Conservation (phyloP, 2,329 filamentous ascomycete genomes). For the Exophiala xenobiotica region DNA sequence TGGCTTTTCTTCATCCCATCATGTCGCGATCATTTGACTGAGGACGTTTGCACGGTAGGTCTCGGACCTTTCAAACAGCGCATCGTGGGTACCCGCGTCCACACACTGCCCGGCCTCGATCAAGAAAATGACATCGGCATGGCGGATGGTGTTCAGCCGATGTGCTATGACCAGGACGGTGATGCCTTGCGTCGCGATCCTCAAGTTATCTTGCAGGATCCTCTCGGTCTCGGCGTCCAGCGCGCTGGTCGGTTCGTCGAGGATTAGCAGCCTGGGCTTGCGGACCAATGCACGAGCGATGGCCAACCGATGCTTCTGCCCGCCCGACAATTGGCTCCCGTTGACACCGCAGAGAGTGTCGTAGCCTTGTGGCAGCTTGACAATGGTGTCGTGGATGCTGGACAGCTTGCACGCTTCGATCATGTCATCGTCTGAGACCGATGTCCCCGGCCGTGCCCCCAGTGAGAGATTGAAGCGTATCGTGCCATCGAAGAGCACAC, state of each 20-base stretch:
- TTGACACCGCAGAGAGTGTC: conserved; percentile 53
- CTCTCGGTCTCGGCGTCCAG: conserved; percentile 57
- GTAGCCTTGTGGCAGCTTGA: conserved; percentile 50
- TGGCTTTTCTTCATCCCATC: background rate
- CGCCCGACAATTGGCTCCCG: conserved; percentile 56
- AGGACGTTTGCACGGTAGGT: conserved; percentile 53
- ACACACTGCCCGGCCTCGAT: conserved; percentile 68
- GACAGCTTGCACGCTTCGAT: conserved; percentile 70
- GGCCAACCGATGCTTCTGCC: conserved; percentile 58
- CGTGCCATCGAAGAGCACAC: conserved; percentile 86
- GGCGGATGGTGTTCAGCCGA: conserved; percentile 41
- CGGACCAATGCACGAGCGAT: conserved; percentile 56
- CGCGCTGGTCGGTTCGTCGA: conserved; percentile 62
- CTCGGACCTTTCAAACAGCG: conserved; percentile 67
- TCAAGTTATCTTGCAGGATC: conserved; percentile 40
- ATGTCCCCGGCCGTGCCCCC: conserved; percentile 58
- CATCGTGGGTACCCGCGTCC: conserved; percentile 75
- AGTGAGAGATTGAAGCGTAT: conserved; percentile 87
- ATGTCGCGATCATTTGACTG: background rate
- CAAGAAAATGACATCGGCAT: conserved; percentile 77
- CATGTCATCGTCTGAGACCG: conserved; percentile 67
- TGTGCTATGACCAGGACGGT: conserved; percentile 45
- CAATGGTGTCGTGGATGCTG: conserved; percentile 53
- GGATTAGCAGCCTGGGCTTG: conserved; percentile 55
- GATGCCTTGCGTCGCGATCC: conserved; percentile 36